Conservation (phyloP, 345 rosid species). For the Acer saccharum region DNA sequence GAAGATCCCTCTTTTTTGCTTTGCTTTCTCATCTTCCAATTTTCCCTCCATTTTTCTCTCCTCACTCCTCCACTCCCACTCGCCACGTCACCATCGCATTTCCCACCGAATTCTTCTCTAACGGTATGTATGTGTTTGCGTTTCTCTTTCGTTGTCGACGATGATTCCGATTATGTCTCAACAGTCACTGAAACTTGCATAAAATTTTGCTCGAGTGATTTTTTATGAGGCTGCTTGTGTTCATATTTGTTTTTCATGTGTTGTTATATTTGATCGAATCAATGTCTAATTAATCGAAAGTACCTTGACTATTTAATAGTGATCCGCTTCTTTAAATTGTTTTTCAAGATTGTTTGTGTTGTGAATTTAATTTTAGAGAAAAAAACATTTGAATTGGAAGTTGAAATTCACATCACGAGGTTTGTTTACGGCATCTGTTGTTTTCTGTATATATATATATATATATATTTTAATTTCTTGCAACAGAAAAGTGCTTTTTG, state of each 20-base stretch:
- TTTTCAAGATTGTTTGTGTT: not conserved
- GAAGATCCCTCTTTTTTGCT: slow-evolving; percentile 6
- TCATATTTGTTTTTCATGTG: too few relatives aligned
- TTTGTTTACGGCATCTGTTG: not conserved
- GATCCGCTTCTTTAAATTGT: not conserved
- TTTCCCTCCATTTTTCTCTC: slow-evolving; percentile 18
- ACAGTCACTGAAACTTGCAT: too few relatives aligned
- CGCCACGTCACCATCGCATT: not conserved
- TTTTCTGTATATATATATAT: too few relatives aligned
- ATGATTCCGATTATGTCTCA: too few relatives aligned
- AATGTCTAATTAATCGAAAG: not conserved
- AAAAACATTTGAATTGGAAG: not conserved
- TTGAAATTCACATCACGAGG: too few relatives aligned
- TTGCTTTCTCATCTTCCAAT: slow-evolving; percentile 8
- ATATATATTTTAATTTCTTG: not conserved
- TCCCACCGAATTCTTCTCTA: not conserved
- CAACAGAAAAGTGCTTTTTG: not conserved
- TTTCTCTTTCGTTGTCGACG: too few relatives aligned
- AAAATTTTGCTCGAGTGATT: too few relatives aligned
- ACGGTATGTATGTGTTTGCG: not conserved
- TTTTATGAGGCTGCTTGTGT: too few relatives aligned
- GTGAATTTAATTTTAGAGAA: not conserved
- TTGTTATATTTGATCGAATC: too few relatives aligned
- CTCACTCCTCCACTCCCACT: not conserved
- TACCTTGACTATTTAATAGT: too few relatives aligned